These are phyloP conservation scores for Sugiyamaella paludigena DNA, from an alignment of 1,139 yeast genomes.

Conservation along the genomic window DNA sequence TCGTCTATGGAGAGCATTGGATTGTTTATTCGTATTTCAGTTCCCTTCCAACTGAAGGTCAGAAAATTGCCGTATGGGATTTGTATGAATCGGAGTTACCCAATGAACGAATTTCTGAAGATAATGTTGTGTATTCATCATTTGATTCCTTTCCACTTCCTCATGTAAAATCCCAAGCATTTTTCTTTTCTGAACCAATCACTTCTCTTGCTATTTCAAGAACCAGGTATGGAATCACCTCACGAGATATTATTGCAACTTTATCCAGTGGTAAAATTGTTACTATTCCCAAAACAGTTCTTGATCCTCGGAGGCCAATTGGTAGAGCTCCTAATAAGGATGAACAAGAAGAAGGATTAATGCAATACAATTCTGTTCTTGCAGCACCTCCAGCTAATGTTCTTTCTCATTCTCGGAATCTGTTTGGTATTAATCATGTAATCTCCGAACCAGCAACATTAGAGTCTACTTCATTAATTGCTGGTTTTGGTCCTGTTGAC, in stretches of 20 bases:
- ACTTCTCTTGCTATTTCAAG: conserved; percentile 53
- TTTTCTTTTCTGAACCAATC: conserved; percentile 57
- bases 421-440: conserved; percentile 34
- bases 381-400: conserved; percentile 46
- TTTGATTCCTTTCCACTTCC: conserved; percentile 45
- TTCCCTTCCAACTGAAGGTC: conserved; percentile 49
- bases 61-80: conserved; percentile 70
- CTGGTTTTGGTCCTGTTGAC: conserved; percentile 59
- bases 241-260: conserved; percentile 61
- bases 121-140: conserved; percentile 37
- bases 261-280: conserved; percentile 62
- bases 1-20: conserved; percentile 83
- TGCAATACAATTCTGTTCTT: conserved; percentile 66
- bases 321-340: conserved; percentile 53
- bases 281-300: conserved; percentile 58
- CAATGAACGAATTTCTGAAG: conserved; percentile 41
- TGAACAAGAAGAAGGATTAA: conserved; percentile 60
- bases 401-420: conserved; percentile 43
- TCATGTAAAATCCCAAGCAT: conserved; percentile 52
- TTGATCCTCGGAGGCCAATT: conserved; percentile 42
- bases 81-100: conserved; percentile 63
- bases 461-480: conserved; percentile 77
- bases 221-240: conserved; percentile 72
- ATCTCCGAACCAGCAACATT: conserved; percentile 63
- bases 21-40: conserved; percentile 66